These are phyloP conservation scores for Candida odintsovae DNA, from an alignment of 805 yeast genomes.

Conservation along the genomic window DNA sequence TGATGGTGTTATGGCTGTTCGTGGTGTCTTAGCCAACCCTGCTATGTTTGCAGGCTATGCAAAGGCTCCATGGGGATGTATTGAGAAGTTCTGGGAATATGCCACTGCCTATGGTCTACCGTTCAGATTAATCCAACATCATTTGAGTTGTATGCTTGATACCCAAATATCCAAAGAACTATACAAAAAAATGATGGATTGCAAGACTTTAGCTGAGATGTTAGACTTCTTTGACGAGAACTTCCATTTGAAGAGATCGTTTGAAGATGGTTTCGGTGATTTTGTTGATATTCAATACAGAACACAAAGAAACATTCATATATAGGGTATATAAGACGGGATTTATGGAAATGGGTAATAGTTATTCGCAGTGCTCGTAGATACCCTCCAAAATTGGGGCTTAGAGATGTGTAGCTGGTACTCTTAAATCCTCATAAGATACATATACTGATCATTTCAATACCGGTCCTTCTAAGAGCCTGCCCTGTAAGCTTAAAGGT, in stretches of 20 bases:
- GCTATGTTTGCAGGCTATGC: constrained; percentile 74
- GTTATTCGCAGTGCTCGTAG: background rate
- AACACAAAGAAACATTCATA: constrained; percentile 23
- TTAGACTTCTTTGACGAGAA: constrained; percentile 77
- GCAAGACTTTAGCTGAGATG: constrained; percentile 52
- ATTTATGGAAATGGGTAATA: background rate
- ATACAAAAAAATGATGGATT: constrained; percentile 59
- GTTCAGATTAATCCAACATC: constrained; percentile 80
- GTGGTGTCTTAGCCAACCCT: constrained; percentile 85
- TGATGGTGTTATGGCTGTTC: constrained; percentile 93
- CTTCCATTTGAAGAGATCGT: constrained; percentile 60
- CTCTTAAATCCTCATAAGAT: too few relatives aligned
- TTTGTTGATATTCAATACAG: constrained; percentile 40
- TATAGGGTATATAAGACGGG: constrained; percentile 10
- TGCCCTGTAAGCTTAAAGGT: too few relatives aligned
- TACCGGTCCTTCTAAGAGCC: too few relatives aligned
- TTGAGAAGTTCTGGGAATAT: constrained; percentile 78
- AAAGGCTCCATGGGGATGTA: constrained; percentile 84
- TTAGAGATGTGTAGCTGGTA: too few relatives aligned
- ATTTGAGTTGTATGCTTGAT: constrained; percentile 80
- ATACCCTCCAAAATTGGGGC: background rate
- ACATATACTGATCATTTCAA: too few relatives aligned
- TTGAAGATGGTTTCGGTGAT: constrained; percentile 66
- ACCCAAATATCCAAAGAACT: constrained; percentile 40
- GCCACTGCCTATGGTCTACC: constrained; percentile 80